These are phyloP conservation scores for Xylaria sp. DNA, from an alignment of 2,329 filamentous ascomycete species.

Conservation along the genomic window DNA sequence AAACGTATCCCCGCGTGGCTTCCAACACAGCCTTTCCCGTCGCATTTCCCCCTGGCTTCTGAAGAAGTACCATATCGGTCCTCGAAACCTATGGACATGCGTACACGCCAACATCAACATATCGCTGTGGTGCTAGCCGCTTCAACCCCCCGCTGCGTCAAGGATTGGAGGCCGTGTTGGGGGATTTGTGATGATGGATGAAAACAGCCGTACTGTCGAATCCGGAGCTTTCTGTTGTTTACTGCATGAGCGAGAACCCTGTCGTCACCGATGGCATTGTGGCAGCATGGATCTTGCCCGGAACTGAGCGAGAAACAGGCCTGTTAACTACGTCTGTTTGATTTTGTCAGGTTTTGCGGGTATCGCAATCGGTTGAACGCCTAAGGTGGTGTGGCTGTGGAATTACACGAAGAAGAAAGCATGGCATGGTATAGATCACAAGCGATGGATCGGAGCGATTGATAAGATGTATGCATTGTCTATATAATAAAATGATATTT, in stretches of 20 bases:
- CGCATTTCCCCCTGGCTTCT: constrained; percentile 17
- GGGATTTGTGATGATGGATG: constrained; percentile 27
- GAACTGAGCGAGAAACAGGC: background rate
- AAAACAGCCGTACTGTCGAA: constrained; percentile 16
- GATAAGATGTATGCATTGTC: constrained; percentile 11
- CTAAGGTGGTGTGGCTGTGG: background rate
- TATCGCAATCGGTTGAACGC: background rate
- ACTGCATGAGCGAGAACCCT: constrained; percentile 10
- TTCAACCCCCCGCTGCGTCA: constrained; percentile 4
- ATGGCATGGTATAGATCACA: background rate
- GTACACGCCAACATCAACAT: constrained; percentile 12
- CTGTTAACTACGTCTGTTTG: background rate
- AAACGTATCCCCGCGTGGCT: constrained; percentile 29
- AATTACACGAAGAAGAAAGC: background rate
- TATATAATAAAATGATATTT: background rate
- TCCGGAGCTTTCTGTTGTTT: constrained; percentile 21
- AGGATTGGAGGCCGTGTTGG: constrained; percentile 10
- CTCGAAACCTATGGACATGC: background rate
- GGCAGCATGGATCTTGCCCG: background rate
- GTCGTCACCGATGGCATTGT: background rate
- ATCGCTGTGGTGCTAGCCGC: constrained; percentile 18
- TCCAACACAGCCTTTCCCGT: constrained; percentile 11
- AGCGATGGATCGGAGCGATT: constrained; percentile 4
- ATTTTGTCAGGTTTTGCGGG: constrained; percentile 4
- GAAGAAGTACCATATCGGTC: background rate